phyloP scores from a whole-genome alignment of 1,284 basidiomycete species.

The Ustilago lituana region DNA sequence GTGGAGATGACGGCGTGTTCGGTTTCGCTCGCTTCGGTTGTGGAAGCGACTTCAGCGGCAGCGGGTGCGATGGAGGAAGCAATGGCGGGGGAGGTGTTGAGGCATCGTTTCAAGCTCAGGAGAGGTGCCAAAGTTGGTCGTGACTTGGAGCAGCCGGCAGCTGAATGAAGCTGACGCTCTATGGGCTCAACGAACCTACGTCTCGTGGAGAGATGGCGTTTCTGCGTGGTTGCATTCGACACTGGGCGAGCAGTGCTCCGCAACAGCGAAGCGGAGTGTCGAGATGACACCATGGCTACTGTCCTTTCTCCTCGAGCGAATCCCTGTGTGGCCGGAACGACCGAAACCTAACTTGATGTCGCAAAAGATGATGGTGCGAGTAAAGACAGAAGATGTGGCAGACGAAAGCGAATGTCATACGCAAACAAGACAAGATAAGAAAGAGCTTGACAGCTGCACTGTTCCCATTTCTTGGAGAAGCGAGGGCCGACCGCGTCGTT shows the following conservation, averaged over 20 bases:
- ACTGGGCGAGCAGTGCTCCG: conserved; percentile 16
- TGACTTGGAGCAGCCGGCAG: too few species aligned
- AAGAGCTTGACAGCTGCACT: conserved; percentile 27
- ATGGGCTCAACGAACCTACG: too few species aligned
- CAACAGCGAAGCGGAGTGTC: conserved; percentile 14
- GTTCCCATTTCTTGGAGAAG: not conserved
- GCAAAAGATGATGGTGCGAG: conserved; percentile 12
- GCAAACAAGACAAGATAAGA: too few species aligned
- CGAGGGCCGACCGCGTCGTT: not conserved
- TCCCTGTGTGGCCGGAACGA: too few species aligned
- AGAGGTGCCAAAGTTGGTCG: not conserved
- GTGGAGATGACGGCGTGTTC: conserved; percentile 85
- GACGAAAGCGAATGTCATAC: too few species aligned
- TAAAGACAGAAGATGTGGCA: too few species aligned
- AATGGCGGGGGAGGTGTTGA: conserved; percentile 4
- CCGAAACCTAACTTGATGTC: too few species aligned
- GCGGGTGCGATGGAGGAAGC: conserved; percentile 5
- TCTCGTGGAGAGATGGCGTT: not conserved
- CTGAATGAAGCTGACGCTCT: too few species aligned
- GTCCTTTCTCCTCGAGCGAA: too few species aligned
- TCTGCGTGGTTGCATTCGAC: not conserved
- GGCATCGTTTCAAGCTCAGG: not conserved
- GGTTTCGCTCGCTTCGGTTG: conserved; percentile 54
- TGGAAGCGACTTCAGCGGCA: not conserved
- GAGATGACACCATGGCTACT: conserved; percentile 10